Percentiles rank a stretch among this genome's conserved stretches.
phyloP scores from a whole-genome alignment of 2,329 filamentous ascomycete species.

The Venturia effusa region DNA sequence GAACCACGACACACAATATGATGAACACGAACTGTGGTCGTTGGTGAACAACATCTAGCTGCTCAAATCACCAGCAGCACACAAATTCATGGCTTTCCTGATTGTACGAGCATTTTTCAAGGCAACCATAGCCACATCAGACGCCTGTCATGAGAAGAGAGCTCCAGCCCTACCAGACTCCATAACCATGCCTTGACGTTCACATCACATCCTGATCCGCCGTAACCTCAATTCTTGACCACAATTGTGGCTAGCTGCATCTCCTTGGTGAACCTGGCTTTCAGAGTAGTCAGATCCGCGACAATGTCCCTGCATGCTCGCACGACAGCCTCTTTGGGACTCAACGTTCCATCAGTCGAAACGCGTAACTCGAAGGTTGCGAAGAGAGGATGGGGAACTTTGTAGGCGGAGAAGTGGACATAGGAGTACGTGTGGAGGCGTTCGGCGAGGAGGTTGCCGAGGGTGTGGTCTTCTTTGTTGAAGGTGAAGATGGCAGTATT shows the following conservation, averaged over 20 bases:
- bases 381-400: constrained; percentile 42
- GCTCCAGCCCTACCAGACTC: not conserved
- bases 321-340: constrained; percentile 80
- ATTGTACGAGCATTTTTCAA: not conserved
- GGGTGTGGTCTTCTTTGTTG: constrained; percentile 93
- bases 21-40: not conserved
- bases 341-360: constrained; percentile 80
- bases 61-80: not conserved
- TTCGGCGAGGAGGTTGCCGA: constrained; percentile 79
- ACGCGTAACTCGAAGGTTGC: constrained; percentile 60
- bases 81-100: not conserved
- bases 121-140: not conserved
- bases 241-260: constrained; percentile 60
- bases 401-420: constrained; percentile 87
- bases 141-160: not conserved
- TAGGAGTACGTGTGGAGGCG: constrained; percentile 76
- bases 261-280: constrained; percentile 85
- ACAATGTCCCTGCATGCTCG: constrained; percentile 74
- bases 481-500: constrained; percentile 93
- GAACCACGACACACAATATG: no score
- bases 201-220: constrained; percentile 12
- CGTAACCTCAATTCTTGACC: constrained; percentile 52
- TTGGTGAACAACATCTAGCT: not conserved
- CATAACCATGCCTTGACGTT: not conserved
- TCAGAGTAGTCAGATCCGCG: constrained; percentile 65